Conservation (phyloP, 75 land plant species). For the Picea glauca region DNA sequence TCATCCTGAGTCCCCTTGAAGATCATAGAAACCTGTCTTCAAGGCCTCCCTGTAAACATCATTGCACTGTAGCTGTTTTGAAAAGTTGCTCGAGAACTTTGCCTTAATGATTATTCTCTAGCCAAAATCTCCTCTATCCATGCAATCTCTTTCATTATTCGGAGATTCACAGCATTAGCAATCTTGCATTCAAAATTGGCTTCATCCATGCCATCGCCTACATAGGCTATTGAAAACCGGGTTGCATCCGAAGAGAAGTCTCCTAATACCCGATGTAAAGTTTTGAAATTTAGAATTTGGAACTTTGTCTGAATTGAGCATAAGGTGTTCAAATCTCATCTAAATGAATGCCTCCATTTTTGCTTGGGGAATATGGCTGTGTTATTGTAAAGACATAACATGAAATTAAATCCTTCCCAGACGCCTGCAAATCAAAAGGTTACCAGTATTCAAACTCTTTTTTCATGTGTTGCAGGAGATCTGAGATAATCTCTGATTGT, state of each 20-base stretch:
- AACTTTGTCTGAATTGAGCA: slow-evolving; percentile 93
- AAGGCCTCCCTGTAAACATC: slow-evolving; percentile 83
- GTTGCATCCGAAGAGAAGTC: slow-evolving; percentile 91
- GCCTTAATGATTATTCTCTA: slow-evolving; percentile 50
- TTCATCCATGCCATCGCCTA: slow-evolving; percentile 91
- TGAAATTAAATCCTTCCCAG: slow-evolving; percentile 82
- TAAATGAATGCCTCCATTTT: slow-evolving; percentile 75
- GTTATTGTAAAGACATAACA: slow-evolving; percentile 80
- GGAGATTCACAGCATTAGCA: slow-evolving; percentile 84
- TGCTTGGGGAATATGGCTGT: slow-evolving; percentile 67
- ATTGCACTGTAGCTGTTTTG: slow-evolving; percentile 45
- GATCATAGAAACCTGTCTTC: slow-evolving; percentile 88
- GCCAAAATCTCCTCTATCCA: slow-evolving; percentile 84
- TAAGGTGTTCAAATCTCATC: slow-evolving; percentile 84
- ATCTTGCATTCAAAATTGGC: slow-evolving; percentile 90
- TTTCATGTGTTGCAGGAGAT: slow-evolving; percentile 58
- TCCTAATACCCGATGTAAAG: slow-evolving; percentile 63
- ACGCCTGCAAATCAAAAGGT: slow-evolving; percentile 80
- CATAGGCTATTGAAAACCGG: slow-evolving; percentile 84
- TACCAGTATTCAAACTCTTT: slow-evolving; percentile 90
- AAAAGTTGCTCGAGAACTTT: slow-evolving; percentile 26
- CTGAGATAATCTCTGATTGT: slow-evolving; percentile 37
- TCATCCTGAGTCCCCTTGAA: slow-evolving; percentile 85
- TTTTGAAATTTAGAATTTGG: slow-evolving; percentile 91
- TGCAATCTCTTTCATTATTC: slow-evolving; percentile 79